Evolutionary conservation across 1,284 basidiomycete genomes (phyloP), one percentile per base, ranked within the genome.

Genomic region (Termitomyces sp.): DNA sequence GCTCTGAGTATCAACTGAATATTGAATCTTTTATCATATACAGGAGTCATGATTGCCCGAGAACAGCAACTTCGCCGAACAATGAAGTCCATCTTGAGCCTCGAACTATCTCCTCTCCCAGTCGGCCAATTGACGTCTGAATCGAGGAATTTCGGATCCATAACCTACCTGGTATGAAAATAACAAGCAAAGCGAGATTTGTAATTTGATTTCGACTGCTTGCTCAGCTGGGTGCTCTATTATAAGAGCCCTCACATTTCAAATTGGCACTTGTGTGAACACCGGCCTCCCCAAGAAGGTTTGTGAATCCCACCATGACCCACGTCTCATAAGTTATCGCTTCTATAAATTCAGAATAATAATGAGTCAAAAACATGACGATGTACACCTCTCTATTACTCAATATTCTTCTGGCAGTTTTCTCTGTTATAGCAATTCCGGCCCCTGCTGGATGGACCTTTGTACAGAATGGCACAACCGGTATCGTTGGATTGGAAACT

Each of bases 401-500:
- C 10, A 13, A n/a, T 4, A 38, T 38, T 9, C 7, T 38, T 6
- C 47, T 48, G n/a, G n/a, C 24, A 38, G 24, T 12, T 13, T 28
- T 52, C 9, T 21, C 34, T 30, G 21, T 8, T 3, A 17, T 10
- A 30, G 42, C 42, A 3, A 26, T 17, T 38, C n/a, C 42, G 8
- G 42, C 42, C 19, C 61, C 55, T 12, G 48, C 62, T 36, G 64
- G 60, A 38, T 73, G 73, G 73, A 58, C 67, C 40, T 70, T 74
- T 46, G 67, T 72, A 12, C 67, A 75, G 61, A 72, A 70, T 34
- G 72, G 70, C 3, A 70, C 67, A 0, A 73, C 77, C 0, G 79
- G 79, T 2, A 73, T 81, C 28, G 65, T 74, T n/a, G 79, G 75
- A 2, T 70, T 80, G 47, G 77, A 82, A 65, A 61, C 74, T 2